Evolutionary conservation across 345 rosid species (phyloP), one percentile per base, ranked within the genome.

Genomic region (Gossypium thurberi): DNA sequence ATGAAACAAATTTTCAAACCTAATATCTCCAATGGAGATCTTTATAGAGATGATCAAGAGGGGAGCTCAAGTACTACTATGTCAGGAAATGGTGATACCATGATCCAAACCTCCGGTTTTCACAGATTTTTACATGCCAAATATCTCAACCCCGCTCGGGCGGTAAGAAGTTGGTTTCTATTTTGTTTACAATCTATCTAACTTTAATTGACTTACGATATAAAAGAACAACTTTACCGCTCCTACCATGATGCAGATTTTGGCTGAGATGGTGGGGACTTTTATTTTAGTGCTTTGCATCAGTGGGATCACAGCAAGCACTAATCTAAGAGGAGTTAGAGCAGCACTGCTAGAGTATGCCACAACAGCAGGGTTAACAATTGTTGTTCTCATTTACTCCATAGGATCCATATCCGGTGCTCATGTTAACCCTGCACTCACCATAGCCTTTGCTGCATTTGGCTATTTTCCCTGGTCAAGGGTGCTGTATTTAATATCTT

Each of bases 391-490:
- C 8, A 81, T 91, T 71, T 91, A 80, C 77, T 69, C 88, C 5
- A 71, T 90, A 10, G 98, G 97, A 13, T 88, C 92, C 40, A 91
- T 91, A 69, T 91, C 97, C 14, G 96, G 96, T 26, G 98, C 91
- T 2, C 97, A 94, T 77, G 84, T 94, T 0, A 94, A 91, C 76
- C 98, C 98, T 17, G 91, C 94, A 10, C 82, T 94, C 66, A 94
- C 98, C 3, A 75, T 94, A 14, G 87, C 94, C 63, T 82, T 91
- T 26, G 97, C 97, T 2, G 51, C 82, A 67, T 87, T 87, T 58
- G 91, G 97, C 17, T 85, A 84, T 40, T 91, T 90, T 33, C 93
- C 87, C 0, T 91, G 96, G 97, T 79, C 88, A 47, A 87, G 76
- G 89, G 98, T 93, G 74, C 37, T 42, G 3, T 6, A 47, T 18